Conservation (phyloP, 2,329 filamentous ascomycete species). For the Allantophomopsis lycopodina region DNA sequence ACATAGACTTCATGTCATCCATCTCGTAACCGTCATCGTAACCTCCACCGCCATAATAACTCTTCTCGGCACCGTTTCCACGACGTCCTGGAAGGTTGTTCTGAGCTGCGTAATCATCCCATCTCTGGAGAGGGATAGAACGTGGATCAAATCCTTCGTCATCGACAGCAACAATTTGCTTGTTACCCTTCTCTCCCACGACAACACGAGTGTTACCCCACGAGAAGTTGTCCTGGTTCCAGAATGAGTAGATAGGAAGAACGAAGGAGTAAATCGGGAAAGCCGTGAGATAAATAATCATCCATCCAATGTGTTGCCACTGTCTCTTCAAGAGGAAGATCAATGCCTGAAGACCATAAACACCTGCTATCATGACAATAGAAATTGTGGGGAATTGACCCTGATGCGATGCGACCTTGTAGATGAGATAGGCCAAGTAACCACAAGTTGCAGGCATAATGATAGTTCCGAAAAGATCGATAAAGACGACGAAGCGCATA, state of each 20-base stretch:
- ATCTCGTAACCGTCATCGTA: slow-evolving; percentile 83
- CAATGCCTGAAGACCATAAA: slow-evolving; percentile 89
- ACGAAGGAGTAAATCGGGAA: slow-evolving; percentile 89
- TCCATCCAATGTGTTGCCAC: slow-evolving; percentile 98
- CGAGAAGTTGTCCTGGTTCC: slow-evolving; percentile 97
- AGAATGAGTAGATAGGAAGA: slow-evolving; percentile 94
- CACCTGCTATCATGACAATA: slow-evolving; percentile 74
- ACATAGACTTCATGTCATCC: slow-evolving; percentile 95
- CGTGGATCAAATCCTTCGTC: slow-evolving; percentile 81
- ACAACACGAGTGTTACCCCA: slow-evolving; percentile 99
- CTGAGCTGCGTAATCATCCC: slow-evolving; percentile 84
- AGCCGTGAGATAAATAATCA: slow-evolving; percentile 96
- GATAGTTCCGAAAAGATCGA: slow-evolving; percentile 86
- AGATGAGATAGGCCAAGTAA: slow-evolving; percentile 82
- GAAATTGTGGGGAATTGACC: slow-evolving; percentile 80
- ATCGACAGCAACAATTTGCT: slow-evolving; percentile 78
- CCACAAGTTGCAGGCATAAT: slow-evolving; percentile 80
- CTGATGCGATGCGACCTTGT: slow-evolving; percentile 51
- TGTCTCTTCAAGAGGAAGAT: slow-evolving; percentile 96
- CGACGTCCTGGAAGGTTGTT: slow-evolving; percentile 90
- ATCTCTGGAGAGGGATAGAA: slow-evolving; percentile 85
- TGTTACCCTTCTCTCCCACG: slow-evolving; percentile 82
- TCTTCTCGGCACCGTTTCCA: slow-evolving; percentile 55
- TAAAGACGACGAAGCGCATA: slow-evolving; percentile 92
- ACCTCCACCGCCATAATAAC: slow-evolving; percentile 36